phyloP scores from a whole-genome alignment of 2,329 filamentous ascomycete genomes.

The Penicillium sclerotigenum region DNA sequence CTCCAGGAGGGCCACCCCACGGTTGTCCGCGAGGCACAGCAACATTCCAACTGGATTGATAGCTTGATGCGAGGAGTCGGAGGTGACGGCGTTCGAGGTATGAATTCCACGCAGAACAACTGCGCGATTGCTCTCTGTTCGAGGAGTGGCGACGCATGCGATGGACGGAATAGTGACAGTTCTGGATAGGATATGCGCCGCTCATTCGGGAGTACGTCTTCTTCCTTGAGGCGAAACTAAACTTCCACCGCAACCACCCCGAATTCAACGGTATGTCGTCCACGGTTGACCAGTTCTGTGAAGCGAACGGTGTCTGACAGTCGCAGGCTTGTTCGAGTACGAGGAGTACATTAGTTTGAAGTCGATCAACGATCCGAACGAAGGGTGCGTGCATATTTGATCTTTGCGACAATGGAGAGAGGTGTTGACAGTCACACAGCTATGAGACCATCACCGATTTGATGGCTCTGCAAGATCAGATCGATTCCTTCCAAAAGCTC shows the following conservation, averaged over 20 bases:
- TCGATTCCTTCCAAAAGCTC: conserved; percentile 96
- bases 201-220: conserved; percentile 96
- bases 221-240: conserved; percentile 88
- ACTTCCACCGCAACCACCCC: conserved; percentile 94
- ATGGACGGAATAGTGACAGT: conserved; percentile 10
- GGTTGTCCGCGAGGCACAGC: conserved; percentile 82
- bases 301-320: conserved; percentile 13
- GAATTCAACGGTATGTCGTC: conserved; percentile 78
- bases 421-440: conserved; percentile 35
- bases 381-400: conserved; percentile 61
- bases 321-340: conserved; percentile 80
- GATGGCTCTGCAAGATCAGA: conserved; percentile 96
- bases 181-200: conserved; percentile 67
- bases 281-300: background rate
- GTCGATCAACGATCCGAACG: conserved; percentile 97
- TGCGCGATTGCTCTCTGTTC: background rate
- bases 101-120: conserved; percentile 8
- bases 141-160: background rate
- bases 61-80: conserved; percentile 79
- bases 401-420: background rate
- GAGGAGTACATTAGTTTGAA: conserved; percentile 98
- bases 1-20: conserved; percentile 93
- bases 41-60: conserved; percentile 87
- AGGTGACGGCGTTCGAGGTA: conserved; percentile 78
- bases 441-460: conserved; percentile 94